Conservation (phyloP, 2,329 filamentous ascomycete species). For the Ceratocystis colombiana region DNA sequence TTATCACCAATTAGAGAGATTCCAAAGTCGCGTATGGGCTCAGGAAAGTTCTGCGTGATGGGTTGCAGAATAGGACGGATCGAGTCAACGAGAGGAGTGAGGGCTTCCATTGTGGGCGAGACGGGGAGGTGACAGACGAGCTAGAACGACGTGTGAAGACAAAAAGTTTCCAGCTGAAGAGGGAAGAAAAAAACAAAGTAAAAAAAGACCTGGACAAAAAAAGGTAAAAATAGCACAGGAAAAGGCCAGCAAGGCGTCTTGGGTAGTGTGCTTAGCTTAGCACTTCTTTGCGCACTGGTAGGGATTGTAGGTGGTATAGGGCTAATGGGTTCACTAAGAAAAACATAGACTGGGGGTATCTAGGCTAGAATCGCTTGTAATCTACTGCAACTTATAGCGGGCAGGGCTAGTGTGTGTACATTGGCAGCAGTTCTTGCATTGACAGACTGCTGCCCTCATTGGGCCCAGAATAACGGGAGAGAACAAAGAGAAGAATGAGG, state of each 20-base stretch:
- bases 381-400: not conserved
- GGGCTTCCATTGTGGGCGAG: constrained; percentile 20
- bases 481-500: constrained; percentile 1
- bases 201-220: not conserved
- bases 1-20: constrained; percentile 67
- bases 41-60: constrained; percentile 62
- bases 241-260: constrained; percentile 16
- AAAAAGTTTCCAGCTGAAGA: not conserved
- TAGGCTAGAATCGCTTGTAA: not conserved
- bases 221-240: not conserved
- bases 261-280: not conserved
- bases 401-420: not conserved
- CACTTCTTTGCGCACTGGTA: not conserved
- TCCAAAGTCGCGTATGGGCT: constrained; percentile 62
- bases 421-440: not conserved
- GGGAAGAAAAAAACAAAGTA: not conserved
- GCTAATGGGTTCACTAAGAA: not conserved
- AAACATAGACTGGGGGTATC: no score
- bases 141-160: not conserved
- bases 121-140: not conserved
- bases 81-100: constrained; percentile 45
- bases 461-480: not conserved
- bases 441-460: not conserved
- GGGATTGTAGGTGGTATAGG: not conserved
- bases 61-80: constrained; percentile 54